Conservation (phyloP, 2,329 filamentous ascomycete genomes). For the Neocatenulostroma microsporum region DNA sequence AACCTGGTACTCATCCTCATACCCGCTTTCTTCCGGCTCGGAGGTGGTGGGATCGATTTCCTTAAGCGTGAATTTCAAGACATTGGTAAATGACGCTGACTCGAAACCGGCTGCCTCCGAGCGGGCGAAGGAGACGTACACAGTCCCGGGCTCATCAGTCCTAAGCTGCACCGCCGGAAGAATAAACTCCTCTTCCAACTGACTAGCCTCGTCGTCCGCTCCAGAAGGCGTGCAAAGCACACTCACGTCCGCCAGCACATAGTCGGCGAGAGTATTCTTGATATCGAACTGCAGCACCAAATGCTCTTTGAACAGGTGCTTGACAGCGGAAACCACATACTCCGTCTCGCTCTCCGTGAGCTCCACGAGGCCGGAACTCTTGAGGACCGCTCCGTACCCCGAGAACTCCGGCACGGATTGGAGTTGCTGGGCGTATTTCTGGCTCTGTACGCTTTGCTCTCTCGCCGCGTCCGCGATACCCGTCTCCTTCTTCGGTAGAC, state of each 20-base stretch:
- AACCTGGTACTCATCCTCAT: slow-evolving; percentile 97
- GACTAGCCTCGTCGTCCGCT: slow-evolving; percentile 77
- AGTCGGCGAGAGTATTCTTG: slow-evolving; percentile 92
- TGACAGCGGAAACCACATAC: slow-evolving; percentile 87
- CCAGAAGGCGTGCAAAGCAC: slow-evolving; percentile 72
- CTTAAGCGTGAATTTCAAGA: slow-evolving; percentile 94
- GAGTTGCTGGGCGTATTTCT: slow-evolving; percentile 83
- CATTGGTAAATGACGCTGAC: slow-evolving; percentile 75
- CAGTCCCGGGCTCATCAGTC: slow-evolving; percentile 80
- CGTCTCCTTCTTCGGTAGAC: slow-evolving; percentile 68
- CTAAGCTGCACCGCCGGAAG: slow-evolving; percentile 75
- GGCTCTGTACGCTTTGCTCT: slow-evolving; percentile 68
- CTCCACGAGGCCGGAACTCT: slow-evolving; percentile 77
- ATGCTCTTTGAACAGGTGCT: slow-evolving; percentile 97
- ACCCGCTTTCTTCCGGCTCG: slow-evolving; percentile 84
- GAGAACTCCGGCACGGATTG: slow-evolving; percentile 85
- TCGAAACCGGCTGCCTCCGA: slow-evolving; percentile 64
- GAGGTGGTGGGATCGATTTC: slow-evolving; percentile 93
- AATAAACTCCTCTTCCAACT: slow-evolving; percentile 87
- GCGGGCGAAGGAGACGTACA: slow-evolving; percentile 94
- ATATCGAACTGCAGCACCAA: slow-evolving; percentile 94
- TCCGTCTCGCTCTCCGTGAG: slow-evolving; percentile 96
- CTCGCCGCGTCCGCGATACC: slow-evolving; percentile 65
- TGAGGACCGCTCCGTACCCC: slow-evolving; percentile 82
- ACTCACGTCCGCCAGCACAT: slow-evolving; percentile 81